These are phyloP conservation scores for Leonotis leonurus DNA, from an alignment of 257 asterid species.

Conservation along the genomic window DNA sequence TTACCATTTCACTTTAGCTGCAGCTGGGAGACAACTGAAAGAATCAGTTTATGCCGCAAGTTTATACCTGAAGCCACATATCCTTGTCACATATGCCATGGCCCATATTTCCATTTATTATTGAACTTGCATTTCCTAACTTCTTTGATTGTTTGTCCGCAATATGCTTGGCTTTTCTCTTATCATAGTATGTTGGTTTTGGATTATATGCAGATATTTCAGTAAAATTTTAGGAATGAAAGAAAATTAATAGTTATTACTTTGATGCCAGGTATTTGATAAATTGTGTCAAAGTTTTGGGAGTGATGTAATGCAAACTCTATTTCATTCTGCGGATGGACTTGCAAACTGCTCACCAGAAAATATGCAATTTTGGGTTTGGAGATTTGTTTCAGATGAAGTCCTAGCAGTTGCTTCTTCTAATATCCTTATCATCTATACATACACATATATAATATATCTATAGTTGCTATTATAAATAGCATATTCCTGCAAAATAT, in stretches of 20 bases:
- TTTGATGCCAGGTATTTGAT: conserved; percentile 80
- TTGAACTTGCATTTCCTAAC: too few species aligned
- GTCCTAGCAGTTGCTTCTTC: conserved; percentile 70
- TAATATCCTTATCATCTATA: conserved; percentile 68
- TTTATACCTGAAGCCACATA: too few species aligned
- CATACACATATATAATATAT: background rate
- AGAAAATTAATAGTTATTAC: background rate
- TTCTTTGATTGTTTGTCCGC: too few species aligned
- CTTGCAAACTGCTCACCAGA: conserved; percentile 78
- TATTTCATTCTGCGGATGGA: conserved; percentile 81
- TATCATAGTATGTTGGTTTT: conserved; percentile 1
- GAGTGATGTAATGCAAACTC: conserved; percentile 90
- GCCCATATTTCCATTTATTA: too few species aligned
- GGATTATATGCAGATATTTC: background rate
- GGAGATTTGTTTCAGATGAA: conserved; percentile 80
- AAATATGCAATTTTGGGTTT: conserved; percentile 40
- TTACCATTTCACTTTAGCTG: background rate
- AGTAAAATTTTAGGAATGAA: background rate
- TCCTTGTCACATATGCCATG: too few species aligned
- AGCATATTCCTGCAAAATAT: too few species aligned
- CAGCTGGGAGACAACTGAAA: background rate
- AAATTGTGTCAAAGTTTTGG: conserved; percentile 89
- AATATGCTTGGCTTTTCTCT: conserved; percentile 13
- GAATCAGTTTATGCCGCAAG: background rate
- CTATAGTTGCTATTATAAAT: too few species aligned